A percentile compares a stretch with the other conserved stretches of the same genome.
Evolutionary conservation across 352 stramenopile genomes (phyloP).

Genomic region (Globisporangium okanoganense): DNA sequence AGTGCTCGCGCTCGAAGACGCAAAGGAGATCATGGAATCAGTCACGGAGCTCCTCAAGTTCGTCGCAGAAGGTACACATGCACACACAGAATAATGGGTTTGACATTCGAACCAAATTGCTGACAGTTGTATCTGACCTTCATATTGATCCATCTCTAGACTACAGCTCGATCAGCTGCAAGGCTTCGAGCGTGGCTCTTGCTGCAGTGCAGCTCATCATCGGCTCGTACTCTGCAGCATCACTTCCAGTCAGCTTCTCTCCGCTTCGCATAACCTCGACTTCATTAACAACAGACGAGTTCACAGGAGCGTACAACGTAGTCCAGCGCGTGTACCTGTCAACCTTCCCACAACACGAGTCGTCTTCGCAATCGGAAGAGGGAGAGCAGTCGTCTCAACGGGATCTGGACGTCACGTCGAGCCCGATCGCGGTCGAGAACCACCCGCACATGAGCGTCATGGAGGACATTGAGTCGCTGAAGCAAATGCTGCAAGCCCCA

Average conservation of each 20-base stretch:
- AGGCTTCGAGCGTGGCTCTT: slow-evolving; percentile 39
- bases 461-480: background rate
- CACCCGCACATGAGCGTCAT: slow-evolving; percentile 1
- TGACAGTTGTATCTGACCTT: too few relatives aligned
- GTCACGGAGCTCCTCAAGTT: slow-evolving; percentile 13
- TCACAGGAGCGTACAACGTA: slow-evolving; percentile 31
- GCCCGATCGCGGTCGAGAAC: slow-evolving; percentile 18
- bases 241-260: slow-evolving; percentile 8
- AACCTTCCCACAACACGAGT: background rate
- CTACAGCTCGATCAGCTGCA: slow-evolving; percentile 27
- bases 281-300: slow-evolving; percentile 23
- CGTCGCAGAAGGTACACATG: slow-evolving; percentile 19
- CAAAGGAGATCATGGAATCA: slow-evolving; percentile 11
- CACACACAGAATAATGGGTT: too few relatives aligned
- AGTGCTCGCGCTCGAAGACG: slow-evolving; percentile 33
- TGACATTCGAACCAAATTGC: too few relatives aligned
- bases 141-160: too few relatives aligned
- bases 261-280: slow-evolving; percentile 17
- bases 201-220: slow-evolving; percentile 42
- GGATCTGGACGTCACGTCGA: slow-evolving; percentile 12
- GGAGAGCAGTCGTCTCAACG: background rate
- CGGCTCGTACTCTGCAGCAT: slow-evolving; percentile 21
- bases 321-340: slow-evolving; percentile 31
- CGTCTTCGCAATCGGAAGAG: background rate
- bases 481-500: background rate